Evolutionary conservation across 305 asterid genomes (phyloP).

Genomic region (Vinca major): DNA sequence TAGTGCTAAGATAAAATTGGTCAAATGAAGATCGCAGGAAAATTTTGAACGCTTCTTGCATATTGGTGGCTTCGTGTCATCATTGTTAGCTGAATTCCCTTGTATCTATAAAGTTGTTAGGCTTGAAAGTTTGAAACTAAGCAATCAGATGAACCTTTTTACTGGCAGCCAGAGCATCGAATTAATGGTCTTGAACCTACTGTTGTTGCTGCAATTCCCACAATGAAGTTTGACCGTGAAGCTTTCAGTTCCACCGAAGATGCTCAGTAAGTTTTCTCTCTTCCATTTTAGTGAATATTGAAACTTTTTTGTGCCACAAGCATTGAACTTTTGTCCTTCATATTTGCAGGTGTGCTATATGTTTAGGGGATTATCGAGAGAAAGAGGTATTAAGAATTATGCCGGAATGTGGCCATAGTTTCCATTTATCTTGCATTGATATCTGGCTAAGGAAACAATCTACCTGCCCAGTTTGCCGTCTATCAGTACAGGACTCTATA

Average conservation of each 20-base stretch:
- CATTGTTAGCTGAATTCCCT: neutral
- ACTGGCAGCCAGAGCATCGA: constrained; percentile 54
- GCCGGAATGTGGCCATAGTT: constrained; percentile 85
- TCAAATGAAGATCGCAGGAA: neutral
- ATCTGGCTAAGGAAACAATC: constrained; percentile 73
- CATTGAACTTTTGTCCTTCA: constrained; percentile 13
- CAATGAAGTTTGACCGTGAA: constrained; percentile 59
- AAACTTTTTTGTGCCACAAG: neutral
- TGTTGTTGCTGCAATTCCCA: constrained; percentile 73
- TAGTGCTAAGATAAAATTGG: neutral
- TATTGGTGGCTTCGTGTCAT: neutral
- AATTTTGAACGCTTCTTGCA: neutral
- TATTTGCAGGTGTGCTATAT: constrained; percentile 60
- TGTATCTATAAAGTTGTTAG: neutral
- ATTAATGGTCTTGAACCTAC: constrained; percentile 61
- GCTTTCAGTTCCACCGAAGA: constrained; percentile 65
- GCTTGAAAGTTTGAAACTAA: constrained; percentile 10
- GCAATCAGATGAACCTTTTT: constrained; percentile 1
- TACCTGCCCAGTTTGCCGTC: constrained; percentile 89
- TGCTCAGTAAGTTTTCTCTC: constrained; percentile 50
- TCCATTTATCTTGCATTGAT: constrained; percentile 76
- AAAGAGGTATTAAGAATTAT: constrained; percentile 63
- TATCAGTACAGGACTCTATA: constrained; percentile 40
- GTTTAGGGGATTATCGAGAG: constrained; percentile 73
- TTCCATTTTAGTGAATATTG: neutral